Evolutionary conservation across 225 moss, liverwort and hornwort genomes (phyloP), one percentile per base, ranked within the genome.

Genomic region (Physcomitrium patens): DNA sequence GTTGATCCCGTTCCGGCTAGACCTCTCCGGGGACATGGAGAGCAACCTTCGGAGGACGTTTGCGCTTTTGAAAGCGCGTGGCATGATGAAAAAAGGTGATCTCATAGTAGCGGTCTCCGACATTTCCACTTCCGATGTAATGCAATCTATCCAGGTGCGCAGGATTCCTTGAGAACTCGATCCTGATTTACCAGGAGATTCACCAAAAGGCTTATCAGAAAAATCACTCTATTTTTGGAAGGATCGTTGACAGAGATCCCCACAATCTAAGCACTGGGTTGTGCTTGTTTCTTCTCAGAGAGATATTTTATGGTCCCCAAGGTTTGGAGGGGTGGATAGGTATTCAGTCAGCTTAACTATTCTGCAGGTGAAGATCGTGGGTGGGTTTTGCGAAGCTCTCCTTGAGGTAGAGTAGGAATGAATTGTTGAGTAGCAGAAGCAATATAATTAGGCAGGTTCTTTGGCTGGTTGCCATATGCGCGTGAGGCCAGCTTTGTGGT

Each of bases 61-160:
- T 68, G 91, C 91, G 14, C 87, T 99, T 57, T 71, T 99, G 75
- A 99, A 92, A 75, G 89, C 89, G 18, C 91, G 99, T 37, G 99
- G 99, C 41, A 99, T 99, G 99, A 90, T 95, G 91, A 95, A 95
- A 77, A 89, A 90, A 0, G 99, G 99, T 20, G 99, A 99, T 72
- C 79, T 99, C n/a, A 79, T 99, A 17, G 95, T 99, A 55, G 99
- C 95, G 27, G 95, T 99, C 60, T 93, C 99, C 7, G 99, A 99
- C 76, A 87, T 99, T 76, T 87, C 89, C 70, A 70, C 74, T 0
- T 68, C 87, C 23, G 95, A 95, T 43, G 82, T 93, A 79, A 77
- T 92, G 60, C 99, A 99, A 76, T 95, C 95, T 37, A 95, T 99
- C 62, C 95, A 95, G 79, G 89, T 99, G 61, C 87, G 94, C 27